phyloP scores from a whole-genome alignment of 768 basidiomycete species.

The Lactifluus pinguis region DNA sequence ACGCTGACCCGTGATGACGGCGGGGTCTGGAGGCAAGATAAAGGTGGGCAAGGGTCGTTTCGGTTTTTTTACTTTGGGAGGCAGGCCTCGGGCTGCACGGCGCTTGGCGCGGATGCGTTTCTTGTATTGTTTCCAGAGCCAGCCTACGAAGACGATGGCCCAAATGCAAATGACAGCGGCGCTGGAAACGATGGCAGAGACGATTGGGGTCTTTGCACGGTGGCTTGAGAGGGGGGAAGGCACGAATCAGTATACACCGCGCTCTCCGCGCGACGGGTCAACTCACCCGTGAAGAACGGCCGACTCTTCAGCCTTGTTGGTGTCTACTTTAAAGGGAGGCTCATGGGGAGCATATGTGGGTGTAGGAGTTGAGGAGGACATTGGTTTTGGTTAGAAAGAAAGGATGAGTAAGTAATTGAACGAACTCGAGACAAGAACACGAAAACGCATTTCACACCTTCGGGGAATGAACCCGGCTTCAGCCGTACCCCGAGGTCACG shows the following conservation, averaged over 20 bases:
- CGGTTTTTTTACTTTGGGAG: constrained; percentile 7
- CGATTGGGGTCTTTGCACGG: constrained; percentile 15
- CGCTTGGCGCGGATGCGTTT: constrained; percentile 12
- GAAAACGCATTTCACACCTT: too few species aligned
- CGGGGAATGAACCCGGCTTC: too few species aligned
- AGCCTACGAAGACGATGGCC: constrained; percentile 5
- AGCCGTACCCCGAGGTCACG: too few species aligned
- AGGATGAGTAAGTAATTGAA: too few species aligned
- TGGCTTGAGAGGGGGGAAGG: not conserved
- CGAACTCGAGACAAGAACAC: too few species aligned
- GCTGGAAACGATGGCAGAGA: constrained; percentile 16
- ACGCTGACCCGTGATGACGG: constrained; percentile 12
- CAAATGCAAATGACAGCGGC: constrained; percentile 7
- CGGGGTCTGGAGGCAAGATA: constrained; percentile 19
- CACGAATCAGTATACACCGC: too few species aligned
- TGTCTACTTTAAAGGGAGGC: not conserved
- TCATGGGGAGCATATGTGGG: too few species aligned
- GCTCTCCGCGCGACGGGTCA: too few species aligned
- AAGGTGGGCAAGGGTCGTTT: constrained; percentile 14
- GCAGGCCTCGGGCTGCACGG: constrained; percentile 7
- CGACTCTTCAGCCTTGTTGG: not conserved
- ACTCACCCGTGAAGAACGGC: constrained; percentile 12
- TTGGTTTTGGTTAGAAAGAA: not conserved
- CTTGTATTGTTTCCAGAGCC: constrained; percentile 13
- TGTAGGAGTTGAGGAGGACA: not conserved